A percentile compares a stretch with the other conserved stretches of the same genome.
Conservation (phyloP, 306 rosid species). For the Styphnolobium japonicum region DNA sequence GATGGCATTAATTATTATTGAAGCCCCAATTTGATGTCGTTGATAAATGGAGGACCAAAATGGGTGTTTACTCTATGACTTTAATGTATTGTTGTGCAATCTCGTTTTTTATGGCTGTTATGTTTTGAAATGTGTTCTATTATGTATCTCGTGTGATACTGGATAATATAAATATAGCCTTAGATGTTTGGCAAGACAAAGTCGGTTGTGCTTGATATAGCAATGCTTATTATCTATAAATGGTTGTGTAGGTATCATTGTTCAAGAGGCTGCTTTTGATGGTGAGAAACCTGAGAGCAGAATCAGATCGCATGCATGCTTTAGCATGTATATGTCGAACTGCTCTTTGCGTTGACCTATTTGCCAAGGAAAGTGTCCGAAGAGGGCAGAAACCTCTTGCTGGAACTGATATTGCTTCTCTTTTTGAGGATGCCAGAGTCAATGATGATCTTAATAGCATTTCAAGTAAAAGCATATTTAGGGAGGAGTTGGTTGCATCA, state of each 20-base stretch:
- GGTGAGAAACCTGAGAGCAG: conserved; percentile 98
- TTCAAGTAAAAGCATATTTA: conserved; percentile 85
- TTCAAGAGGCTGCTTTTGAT: conserved; percentile 92
- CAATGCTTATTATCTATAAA: conserved; percentile 18
- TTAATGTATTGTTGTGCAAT: background rate
- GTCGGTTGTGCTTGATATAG: background rate
- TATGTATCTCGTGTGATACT: background rate
- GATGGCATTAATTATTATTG: too few relatives aligned
- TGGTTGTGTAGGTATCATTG: conserved; percentile 70
- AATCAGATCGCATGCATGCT: conserved; percentile 98
- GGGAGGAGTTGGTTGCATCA: conserved; percentile 98
- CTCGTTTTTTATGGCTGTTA: background rate
- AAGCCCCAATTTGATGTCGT: too few relatives aligned
- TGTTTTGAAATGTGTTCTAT: background rate
- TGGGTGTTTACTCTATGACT: too few relatives aligned
- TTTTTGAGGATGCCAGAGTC: conserved; percentile 89
- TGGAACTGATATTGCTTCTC: conserved; percentile 97
- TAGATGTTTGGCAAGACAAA: conserved; percentile 15
- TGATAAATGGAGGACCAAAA: too few relatives aligned
- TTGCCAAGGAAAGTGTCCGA: conserved; percentile 97
- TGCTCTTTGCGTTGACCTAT: conserved; percentile 95
- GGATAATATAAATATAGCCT: background rate
- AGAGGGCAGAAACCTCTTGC: conserved; percentile 99
- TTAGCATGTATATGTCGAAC: conserved; percentile 97
- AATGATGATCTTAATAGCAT: conserved; percentile 84